A percentile compares a stretch with the other conserved stretches of the same genome.
Conservation (phyloP, 2,329 filamentous ascomycete species). For the Ceratocystis diversiconidia region DNA sequence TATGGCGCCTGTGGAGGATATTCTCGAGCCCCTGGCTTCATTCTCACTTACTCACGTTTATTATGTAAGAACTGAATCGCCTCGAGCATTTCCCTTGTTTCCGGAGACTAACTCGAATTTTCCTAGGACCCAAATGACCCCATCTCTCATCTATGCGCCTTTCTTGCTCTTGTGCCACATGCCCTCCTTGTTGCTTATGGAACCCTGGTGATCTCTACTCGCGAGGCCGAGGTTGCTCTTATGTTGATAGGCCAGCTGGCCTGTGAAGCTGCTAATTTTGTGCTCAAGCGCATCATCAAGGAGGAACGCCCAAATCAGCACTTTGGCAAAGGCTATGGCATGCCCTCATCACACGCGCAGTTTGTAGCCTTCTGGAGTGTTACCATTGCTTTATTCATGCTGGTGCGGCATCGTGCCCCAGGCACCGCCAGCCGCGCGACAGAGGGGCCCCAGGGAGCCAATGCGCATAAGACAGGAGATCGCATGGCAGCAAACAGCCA, state of each 20-base stretch:
- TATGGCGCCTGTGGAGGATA: slow-evolving; percentile 8
- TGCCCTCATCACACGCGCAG: slow-evolving; percentile 89
- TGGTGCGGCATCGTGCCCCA: slow-evolving; percentile 48
- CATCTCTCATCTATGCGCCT: slow-evolving; percentile 77
- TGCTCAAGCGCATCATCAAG: slow-evolving; percentile 78
- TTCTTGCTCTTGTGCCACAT: slow-evolving; percentile 86
- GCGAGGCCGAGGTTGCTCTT: slow-evolving; percentile 75
- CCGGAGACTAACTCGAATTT: neutral
- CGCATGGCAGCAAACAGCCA: neutral
- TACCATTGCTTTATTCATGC: slow-evolving; percentile 69
- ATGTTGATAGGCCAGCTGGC: slow-evolving; percentile 86
- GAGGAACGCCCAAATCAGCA: slow-evolving; percentile 74
- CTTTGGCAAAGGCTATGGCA: slow-evolving; percentile 91
- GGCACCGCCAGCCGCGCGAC: slow-evolving; percentile 20
- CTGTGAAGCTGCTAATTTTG: slow-evolving; percentile 84
- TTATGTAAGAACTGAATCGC: slow-evolving; percentile 47
- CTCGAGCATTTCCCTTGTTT: slow-evolving; percentile 5
- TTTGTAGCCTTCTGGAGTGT: slow-evolving; percentile 87
- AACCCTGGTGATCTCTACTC: slow-evolving; percentile 77
- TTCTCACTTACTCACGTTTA: slow-evolving; percentile 91
- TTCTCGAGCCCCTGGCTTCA: slow-evolving; percentile 52
- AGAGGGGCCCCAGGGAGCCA: neutral
- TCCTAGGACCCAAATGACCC: slow-evolving; percentile 64
- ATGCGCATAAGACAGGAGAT: neutral
- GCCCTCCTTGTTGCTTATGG: slow-evolving; percentile 80